Conservation (phyloP, 2,329 filamentous ascomycete genomes). For the Bipolaris cookei region DNA sequence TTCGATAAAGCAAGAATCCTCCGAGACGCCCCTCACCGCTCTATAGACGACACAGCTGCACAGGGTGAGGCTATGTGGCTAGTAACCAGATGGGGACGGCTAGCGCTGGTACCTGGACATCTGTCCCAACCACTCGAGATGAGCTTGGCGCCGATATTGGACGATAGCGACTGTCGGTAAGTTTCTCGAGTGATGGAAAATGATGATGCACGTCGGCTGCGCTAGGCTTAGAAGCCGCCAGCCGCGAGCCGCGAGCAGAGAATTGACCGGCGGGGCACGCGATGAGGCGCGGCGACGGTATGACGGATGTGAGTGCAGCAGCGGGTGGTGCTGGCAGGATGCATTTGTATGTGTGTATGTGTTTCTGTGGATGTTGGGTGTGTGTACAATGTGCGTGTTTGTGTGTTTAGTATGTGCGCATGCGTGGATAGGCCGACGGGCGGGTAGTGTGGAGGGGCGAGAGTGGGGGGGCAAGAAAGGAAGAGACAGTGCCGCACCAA, state of each 20-base stretch:
- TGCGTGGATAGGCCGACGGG: neutral
- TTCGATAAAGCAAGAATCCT: constrained; percentile 22
- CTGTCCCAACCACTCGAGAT: constrained; percentile 16
- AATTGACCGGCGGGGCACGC: constrained; percentile 24
- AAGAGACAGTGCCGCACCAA: constrained; percentile 23
- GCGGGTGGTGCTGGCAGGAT: neutral
- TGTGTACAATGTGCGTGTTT: neutral
- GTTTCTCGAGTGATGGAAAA: constrained; percentile 18
- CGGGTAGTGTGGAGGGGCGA: constrained; percentile 11
- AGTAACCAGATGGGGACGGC: constrained; percentile 5
- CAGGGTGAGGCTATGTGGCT: constrained; percentile 19
- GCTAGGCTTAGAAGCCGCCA: constrained; percentile 31
- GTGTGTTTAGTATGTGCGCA: neutral
- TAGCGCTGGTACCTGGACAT: constrained; percentile 15
- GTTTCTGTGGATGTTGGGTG: neutral
- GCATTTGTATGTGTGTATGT: neutral
- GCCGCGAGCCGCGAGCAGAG: constrained; percentile 29
- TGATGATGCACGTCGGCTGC: constrained; percentile 25
- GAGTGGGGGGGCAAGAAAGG: constrained; percentile 14
- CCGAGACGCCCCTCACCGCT: constrained; percentile 25
- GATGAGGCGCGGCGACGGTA: neutral
- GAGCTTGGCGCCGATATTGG: constrained; percentile 33
- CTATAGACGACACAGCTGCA: constrained; percentile 7
- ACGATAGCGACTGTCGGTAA: constrained; percentile 24
- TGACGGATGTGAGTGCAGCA: neutral